Conservation (phyloP, 2,329 filamentous ascomycete species). For the Scedosporium apiospermum region DNA sequence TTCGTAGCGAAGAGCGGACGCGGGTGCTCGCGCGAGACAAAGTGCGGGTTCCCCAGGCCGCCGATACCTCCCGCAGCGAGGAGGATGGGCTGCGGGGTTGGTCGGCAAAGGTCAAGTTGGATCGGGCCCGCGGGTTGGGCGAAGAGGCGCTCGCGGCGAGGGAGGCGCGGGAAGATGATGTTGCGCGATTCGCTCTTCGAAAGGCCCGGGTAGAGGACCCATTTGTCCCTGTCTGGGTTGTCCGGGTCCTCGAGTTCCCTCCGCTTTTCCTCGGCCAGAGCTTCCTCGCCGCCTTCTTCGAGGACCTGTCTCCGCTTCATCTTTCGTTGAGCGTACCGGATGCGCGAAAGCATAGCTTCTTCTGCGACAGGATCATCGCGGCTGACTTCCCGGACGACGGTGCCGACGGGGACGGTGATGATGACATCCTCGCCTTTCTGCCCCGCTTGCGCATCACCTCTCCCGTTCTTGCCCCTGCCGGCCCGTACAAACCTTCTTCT, state of each 20-base stretch:
- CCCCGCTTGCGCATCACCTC: slow-evolving; percentile 64
- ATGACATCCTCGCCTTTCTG: slow-evolving; percentile 78
- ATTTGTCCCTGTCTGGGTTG: slow-evolving; percentile 40
- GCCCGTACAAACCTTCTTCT: slow-evolving; percentile 66
- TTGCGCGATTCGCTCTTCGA: slow-evolving; percentile 56
- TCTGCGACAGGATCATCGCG: slow-evolving; percentile 68
- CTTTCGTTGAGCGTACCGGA: slow-evolving; percentile 23
- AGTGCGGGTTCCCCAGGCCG: slow-evolving; percentile 89
- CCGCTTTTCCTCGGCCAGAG: slow-evolving; percentile 4
- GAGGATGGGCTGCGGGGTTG: slow-evolving; percentile 75
- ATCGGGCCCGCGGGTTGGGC: slow-evolving; percentile 67
- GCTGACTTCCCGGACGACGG: slow-evolving; percentile 74
- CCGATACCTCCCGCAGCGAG: slow-evolving; percentile 82
- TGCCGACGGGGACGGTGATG: slow-evolving; percentile 86
- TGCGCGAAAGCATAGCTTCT: slow-evolving; percentile 34
- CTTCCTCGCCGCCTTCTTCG: slow-evolving; percentile 22
- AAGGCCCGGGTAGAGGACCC: slow-evolving; percentile 77
- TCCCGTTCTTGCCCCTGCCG: slow-evolving; percentile 66
- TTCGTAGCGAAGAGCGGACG: slow-evolving; percentile 82
- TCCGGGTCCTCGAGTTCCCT: slow-evolving; percentile 6
- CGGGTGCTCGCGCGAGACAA: slow-evolving; percentile 64
- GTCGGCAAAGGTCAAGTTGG: slow-evolving; percentile 60
- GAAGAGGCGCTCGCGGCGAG: slow-evolving; percentile 42
- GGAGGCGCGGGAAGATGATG: slow-evolving; percentile 40
- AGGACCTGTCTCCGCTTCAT: slow-evolving; percentile 19